Conservation (phyloP, 495 filamentous ascomycete species). For the Geoglossum glabrum region DNA sequence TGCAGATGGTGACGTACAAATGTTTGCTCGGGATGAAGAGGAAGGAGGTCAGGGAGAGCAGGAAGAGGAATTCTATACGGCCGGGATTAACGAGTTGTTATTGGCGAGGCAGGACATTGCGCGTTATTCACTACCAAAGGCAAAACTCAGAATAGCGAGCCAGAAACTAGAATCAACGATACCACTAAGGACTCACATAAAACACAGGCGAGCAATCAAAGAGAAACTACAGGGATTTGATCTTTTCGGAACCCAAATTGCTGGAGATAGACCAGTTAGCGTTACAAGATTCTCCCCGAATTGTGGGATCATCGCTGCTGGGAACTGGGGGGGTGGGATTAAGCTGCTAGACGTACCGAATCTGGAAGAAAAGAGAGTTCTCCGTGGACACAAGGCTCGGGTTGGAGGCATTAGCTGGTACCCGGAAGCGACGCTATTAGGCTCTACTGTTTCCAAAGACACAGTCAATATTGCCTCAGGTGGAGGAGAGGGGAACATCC, state of each 20-base stretch:
- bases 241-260: conserved; percentile 78
- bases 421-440: conserved; percentile 58
- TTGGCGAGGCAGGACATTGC: conserved; percentile 67
- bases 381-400: conserved; percentile 69
- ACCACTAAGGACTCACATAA: conserved; percentile 69
- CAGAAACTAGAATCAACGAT: conserved; percentile 67
- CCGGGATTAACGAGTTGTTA: conserved; percentile 52
- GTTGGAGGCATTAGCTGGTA: conserved; percentile 84
- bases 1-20: conserved; percentile 21
- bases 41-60: conserved; percentile 33
- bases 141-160: conserved; percentile 51
- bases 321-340: conserved; percentile 79
- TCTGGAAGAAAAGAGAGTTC: conserved; percentile 48
- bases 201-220: conserved; percentile 75
- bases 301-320: conserved; percentile 64
- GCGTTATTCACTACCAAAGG: conserved; percentile 62
- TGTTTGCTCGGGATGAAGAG: conserved; percentile 16
- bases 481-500: conserved; percentile 73
- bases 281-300: conserved; percentile 82
- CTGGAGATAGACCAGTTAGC: conserved; percentile 72
- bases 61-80: conserved; percentile 92
- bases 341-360: conserved; percentile 68
- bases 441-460: conserved; percentile 44
- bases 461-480: conserved; percentile 76
- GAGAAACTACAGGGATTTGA: conserved; percentile 67